Conservation (phyloP, 2,329 filamentous ascomycete genomes). For the Macrophomina pseudophaseolina region DNA sequence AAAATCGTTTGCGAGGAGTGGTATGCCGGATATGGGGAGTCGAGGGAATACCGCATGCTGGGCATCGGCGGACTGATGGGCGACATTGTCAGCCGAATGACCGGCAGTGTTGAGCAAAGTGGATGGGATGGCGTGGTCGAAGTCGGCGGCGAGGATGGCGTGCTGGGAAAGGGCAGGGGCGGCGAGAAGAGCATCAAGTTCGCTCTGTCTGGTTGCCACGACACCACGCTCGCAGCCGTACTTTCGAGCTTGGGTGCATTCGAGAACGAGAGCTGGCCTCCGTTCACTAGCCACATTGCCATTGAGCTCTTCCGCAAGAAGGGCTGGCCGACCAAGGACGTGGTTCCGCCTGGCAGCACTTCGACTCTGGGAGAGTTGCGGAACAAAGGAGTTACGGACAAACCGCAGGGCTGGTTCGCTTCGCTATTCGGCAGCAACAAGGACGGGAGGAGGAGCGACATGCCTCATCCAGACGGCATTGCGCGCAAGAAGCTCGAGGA, state of each 20-base stretch:
- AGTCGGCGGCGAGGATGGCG: conserved; percentile 41
- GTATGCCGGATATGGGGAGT: conserved; percentile 87
- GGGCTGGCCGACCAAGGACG: conserved; percentile 31
- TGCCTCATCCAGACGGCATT: conserved; percentile 50
- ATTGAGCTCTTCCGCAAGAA: conserved; percentile 80
- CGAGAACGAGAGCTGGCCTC: conserved; percentile 77
- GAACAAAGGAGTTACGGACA: neutral
- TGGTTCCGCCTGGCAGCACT: conserved; percentile 35
- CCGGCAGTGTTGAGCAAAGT: conserved; percentile 41
- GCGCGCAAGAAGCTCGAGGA: conserved; percentile 64
- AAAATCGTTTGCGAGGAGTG: conserved; percentile 85
- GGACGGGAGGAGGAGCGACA: neutral
- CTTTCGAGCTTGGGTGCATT: conserved; percentile 81
- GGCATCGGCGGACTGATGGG: conserved; percentile 86
- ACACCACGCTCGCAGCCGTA: conserved; percentile 85
- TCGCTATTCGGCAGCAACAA: conserved; percentile 24
- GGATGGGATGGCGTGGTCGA: conserved; percentile 48
- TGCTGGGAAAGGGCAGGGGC: conserved; percentile 48
- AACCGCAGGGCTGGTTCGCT: conserved; percentile 21
- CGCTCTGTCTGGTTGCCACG: conserved; percentile 84
- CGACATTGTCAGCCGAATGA: conserved; percentile 69
- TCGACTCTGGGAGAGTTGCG: neutral
- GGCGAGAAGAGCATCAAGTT: conserved; percentile 68
- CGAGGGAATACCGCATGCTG: conserved; percentile 81
- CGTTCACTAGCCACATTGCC: conserved; percentile 90